Evolutionary conservation across 2,329 filamentous ascomycete species (phyloP).

Genomic region (Emergomyces africanus): DNA sequence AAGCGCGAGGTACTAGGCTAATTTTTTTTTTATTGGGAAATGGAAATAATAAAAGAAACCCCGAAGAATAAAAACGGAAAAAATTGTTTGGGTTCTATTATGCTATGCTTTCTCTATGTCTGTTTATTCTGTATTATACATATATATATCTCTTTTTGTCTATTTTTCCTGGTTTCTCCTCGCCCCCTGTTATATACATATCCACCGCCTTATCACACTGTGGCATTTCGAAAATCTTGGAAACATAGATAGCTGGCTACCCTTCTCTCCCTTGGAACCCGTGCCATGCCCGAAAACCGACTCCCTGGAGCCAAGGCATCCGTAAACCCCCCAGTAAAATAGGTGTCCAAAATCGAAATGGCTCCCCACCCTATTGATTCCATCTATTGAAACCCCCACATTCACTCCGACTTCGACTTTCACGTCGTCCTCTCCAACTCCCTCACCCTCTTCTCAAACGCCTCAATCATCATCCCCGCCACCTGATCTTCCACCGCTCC

Average conservation of each 20-base stretch:
- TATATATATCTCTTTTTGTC: not conserved
- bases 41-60: slow-evolving; percentile 1
- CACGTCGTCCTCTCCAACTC: slow-evolving; percentile 36
- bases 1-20: not conserved
- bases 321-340: not conserved
- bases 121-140: slow-evolving; percentile 5
- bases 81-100: not conserved
- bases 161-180: not conserved
- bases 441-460: slow-evolving; percentile 72
- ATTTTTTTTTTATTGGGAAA: not conserved
- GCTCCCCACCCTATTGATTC: not conserved
- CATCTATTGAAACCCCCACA: not conserved
- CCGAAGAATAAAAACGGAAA: not conserved
- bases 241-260: not conserved
- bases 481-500: slow-evolving; percentile 71
- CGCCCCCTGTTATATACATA: not conserved
- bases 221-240: not conserved
- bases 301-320: not conserved
- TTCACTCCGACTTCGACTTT: not conserved
- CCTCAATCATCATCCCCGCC: slow-evolving; percentile 78
- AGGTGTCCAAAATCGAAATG: not conserved
- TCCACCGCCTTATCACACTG: not conserved
- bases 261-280: not conserved
- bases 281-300: not conserved
- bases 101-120: not conserved